A percentile compares a stretch with the other conserved stretches of the same genome.
These are phyloP conservation scores for Candida glucosophila DNA, from an alignment of 1,139 yeast species.

Conservation along the genomic window DNA sequence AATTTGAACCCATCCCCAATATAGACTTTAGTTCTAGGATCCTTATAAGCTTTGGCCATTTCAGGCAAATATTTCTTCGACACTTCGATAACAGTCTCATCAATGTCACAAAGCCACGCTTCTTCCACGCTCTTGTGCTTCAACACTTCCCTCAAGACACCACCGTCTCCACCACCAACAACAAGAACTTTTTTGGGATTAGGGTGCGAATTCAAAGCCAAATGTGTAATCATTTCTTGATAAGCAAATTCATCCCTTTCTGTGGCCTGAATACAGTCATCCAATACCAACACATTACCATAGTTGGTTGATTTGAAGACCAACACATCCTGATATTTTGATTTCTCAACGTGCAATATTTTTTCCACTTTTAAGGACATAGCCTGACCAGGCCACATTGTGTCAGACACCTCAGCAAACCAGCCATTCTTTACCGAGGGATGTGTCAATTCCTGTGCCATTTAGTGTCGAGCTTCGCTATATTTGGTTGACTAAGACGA, in stretches of 20 bases:
- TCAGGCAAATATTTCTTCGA: conserved; percentile 79
- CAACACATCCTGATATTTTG: conserved; percentile 81
- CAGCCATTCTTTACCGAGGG: conserved; percentile 76
- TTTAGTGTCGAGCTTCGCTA: no score
- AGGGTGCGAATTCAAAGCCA: conserved; percentile 84
- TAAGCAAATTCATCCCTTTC: conserved; percentile 92
- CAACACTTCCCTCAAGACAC: conserved; percentile 85
- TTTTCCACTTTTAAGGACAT: conserved; percentile 78
- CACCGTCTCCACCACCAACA: conserved; percentile 97
- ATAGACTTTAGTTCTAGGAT: conserved; percentile 76
- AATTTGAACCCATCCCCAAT: conserved; percentile 92
- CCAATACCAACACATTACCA: conserved; percentile 87
- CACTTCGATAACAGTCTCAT: conserved; percentile 77
- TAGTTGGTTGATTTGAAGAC: conserved; percentile 82
- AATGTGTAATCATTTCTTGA: conserved; percentile 92
- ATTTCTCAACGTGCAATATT: conserved; percentile 69
- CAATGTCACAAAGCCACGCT: conserved; percentile 87
- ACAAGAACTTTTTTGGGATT: conserved; percentile 84
- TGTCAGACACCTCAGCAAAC: conserved; percentile 83
- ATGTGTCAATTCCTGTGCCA: conserved; percentile 48
- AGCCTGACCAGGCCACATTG: conserved; percentile 96
- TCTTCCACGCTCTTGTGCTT: conserved; percentile 78
- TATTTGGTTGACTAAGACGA: no score
- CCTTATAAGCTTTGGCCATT: conserved; percentile 70
- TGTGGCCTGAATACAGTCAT: conserved; percentile 86